Base-by-base conservation (phyloP, 148 eudicot species). In the Spergularia marina region DNA sequence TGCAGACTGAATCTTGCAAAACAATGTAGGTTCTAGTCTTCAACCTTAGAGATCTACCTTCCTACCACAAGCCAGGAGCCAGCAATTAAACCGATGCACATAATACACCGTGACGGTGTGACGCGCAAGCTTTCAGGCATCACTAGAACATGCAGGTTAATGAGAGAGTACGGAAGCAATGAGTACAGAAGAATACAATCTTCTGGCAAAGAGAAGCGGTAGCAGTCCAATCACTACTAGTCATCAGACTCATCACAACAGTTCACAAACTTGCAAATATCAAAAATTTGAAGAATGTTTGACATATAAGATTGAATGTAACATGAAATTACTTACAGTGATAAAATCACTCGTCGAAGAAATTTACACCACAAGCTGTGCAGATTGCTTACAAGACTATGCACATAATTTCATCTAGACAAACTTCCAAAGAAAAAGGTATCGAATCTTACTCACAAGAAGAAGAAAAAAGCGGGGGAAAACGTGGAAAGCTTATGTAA, bases 291-390 rank as follows among this genome's bases (percentile, higher is more conserved):
- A 71, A 80, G 36, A 61, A 54, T 17, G 54, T n/a, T 16, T 30
- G 73, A 53, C 64, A 53, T 53, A 56, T 39, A 68, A 18, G 18
- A 59, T 51, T 52, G 18, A 51, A 51, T 61, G 70, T 36, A 63
- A 25, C 72, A 23, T 44, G 68, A 44, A 63, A 55, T 25, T 55
- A 47, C 60, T 73, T 15, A 66, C 81, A 73, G 64, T 34, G 36
- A 53, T 2, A 62, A 30, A 30, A 30, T 30, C 71, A 62, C 39
- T 70, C 57, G 18, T 56, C 65, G 23, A 75, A 54, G 67, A 75
- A 75, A 75, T 76, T 80, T 71, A 75, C 72, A 76, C 44, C 55
- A 60, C 70, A 71, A 47, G 68, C 73, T 80, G 76, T 75, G 73
- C 65, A 64, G 25, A 47, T 57, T 76, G 60, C 40, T 10, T 23